Conservation (phyloP, 306 rosid species). For the Cyamopsis tetragonoloba region DNA sequence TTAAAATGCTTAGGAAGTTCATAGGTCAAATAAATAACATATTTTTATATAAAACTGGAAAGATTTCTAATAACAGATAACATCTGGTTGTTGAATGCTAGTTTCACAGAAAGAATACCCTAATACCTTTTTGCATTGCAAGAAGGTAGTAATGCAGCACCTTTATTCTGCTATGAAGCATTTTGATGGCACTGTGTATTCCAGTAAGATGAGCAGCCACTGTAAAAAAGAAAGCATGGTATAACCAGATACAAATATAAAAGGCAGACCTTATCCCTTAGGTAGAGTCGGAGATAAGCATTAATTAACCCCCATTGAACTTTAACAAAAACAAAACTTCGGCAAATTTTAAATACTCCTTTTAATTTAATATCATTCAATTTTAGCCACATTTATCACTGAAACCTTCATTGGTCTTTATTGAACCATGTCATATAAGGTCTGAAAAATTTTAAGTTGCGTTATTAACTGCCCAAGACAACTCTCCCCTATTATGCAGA, state of each 20-base stretch:
- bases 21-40: not conserved
- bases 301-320: not conserved
- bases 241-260: not conserved
- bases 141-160: conserved; percentile 85
- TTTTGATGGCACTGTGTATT: conserved; percentile 93
- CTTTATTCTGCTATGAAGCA: conserved; percentile 92
- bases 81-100: conserved; percentile 6
- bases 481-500: conserved; percentile 1
- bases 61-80: conserved; percentile 1
- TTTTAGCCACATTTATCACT: not conserved
- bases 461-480: not conserved
- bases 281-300: not conserved
- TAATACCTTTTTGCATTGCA: conserved; percentile 85
- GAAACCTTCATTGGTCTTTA: not conserved
- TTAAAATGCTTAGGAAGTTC: not conserved
- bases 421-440: not conserved
- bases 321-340: not conserved
- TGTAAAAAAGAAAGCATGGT: conserved; percentile 29
- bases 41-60: not conserved
- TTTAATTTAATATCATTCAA: not conserved
- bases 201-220: conserved; percentile 99
- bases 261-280: not conserved
- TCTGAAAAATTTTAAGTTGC: not conserved
- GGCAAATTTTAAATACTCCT: not conserved
- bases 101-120: conserved; percentile 9